Evolutionary conservation across 2,329 filamentous ascomycete genomes (phyloP).

Genomic region (Chrysosporium queenslandicum): DNA sequence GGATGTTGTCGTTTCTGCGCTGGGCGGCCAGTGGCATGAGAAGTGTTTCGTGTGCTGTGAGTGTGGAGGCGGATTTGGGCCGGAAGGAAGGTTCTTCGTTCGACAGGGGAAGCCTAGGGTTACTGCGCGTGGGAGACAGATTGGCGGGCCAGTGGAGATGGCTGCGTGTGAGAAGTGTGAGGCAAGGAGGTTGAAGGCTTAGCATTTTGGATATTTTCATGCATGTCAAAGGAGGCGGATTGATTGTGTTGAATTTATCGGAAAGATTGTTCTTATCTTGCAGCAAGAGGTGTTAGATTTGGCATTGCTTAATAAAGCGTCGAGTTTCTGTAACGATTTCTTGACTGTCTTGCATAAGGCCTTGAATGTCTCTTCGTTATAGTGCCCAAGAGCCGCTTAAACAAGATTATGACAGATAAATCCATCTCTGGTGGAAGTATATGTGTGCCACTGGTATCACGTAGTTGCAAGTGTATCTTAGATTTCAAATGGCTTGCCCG

Average conservation of each 20-base stretch:
- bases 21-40: constrained; percentile 89
- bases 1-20: constrained; percentile 76
- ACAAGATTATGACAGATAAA: no score
- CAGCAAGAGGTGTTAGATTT: not conserved
- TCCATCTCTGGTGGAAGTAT: no score
- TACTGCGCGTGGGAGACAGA: constrained; percentile 39
- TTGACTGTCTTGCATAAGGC: no score
- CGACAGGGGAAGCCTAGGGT: constrained; percentile 43
- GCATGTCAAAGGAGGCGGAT: not conserved
- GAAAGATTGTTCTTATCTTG: not conserved
- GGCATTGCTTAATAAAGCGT: not conserved
- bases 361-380: no score
- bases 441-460: no score
- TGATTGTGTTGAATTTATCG: not conserved
- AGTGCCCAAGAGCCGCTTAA: no score
- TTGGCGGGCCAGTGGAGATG: constrained; percentile 43
- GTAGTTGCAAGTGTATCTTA: no score
- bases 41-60: constrained; percentile 77
- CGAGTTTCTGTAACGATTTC: no score
- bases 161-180: constrained; percentile 55
- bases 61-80: constrained; percentile 48
- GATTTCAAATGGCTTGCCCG: no score
- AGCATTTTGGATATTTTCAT: constrained; percentile 10
- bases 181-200: constrained; percentile 52
- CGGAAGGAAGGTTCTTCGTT: constrained; percentile 54